Conservation (phyloP, 2,329 filamentous ascomycete genomes). For the Paecilomyces sp. region DNA sequence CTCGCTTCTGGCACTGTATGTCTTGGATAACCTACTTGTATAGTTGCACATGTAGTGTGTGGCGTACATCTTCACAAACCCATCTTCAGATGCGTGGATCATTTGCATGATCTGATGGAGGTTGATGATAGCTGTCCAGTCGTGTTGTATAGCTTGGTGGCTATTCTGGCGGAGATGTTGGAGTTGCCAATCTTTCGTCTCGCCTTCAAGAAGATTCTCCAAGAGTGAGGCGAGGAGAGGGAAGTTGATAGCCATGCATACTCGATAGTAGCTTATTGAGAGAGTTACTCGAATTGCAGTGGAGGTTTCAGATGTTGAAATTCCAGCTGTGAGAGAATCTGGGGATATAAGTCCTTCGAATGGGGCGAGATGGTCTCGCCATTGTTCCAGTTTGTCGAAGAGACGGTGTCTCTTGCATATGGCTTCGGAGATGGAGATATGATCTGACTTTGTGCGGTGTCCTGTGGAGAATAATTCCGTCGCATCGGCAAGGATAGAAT, state of each 20-base stretch:
- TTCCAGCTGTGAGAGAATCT: background rate
- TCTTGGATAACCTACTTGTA: background rate
- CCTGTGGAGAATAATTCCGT: background rate
- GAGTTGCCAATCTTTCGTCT: background rate
- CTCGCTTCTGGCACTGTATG: background rate
- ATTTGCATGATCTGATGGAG: background rate
- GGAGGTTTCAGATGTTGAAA: background rate
- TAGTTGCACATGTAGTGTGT: background rate
- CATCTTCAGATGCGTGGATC: background rate
- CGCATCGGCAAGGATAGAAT: background rate
- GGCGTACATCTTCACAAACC: background rate
- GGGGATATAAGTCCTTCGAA: background rate
- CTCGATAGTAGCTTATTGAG: background rate
- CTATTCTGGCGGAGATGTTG: background rate
- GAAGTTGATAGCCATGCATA: background rate
- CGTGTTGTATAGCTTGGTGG: background rate
- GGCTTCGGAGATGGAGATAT: background rate
- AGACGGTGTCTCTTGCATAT: background rate
- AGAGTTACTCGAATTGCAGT: background rate
- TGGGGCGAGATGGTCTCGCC: background rate
- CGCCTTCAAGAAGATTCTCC: background rate
- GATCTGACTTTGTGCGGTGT: background rate
- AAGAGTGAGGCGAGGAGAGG: background rate
- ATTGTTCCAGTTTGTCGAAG: background rate
- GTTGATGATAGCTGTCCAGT: background rate